Base-by-base conservation (phyloP, 805 yeast species). In the Yarrowia keelungensis region DNA sequence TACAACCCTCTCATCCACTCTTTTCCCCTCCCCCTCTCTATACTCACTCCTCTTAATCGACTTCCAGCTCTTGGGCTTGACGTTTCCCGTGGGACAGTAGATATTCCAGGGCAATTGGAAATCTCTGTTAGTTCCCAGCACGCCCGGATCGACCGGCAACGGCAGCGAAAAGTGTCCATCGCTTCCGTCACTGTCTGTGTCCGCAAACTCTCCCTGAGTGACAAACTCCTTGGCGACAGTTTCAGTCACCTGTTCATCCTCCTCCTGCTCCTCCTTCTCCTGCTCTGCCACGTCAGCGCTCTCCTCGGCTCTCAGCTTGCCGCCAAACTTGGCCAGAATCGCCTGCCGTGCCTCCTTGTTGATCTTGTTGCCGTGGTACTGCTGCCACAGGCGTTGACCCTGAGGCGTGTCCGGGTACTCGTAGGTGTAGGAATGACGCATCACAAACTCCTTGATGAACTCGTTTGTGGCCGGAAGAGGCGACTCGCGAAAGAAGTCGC, bases 91-190 rank as follows among this genome's bases (percentile, higher is more conserved):
- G 3, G 82, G 82, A 69, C 79, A 75, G 68, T 74, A 80, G 2
- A 80, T 71, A 50, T 75, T 72, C 72, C 73, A 80, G 2, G 82
- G 82, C 26, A 80, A 47, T 51, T 72, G 73, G 77, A 80, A 69
- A 70, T 71, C 66, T 69, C 69, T 51, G 59, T 69, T 26, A 72
- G 58, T 49, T 19, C 8, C 38, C 36, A 72, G 9, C 14, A 45
- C 16, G 35, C 54, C 49, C 36, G 41, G 67, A 49, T 54, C 59
- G 22, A 36, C 46, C 5, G 71, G 70, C 26, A 70, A 32, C 12
- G 70, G 61, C 42, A 69, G 56, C 36, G 69, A 42, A 65, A 56
- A 39, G 71, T 71, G 36, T 11, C 56, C 47, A 12, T 47, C 54
- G 11, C 56, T 47, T 8, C 8, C 26, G 38, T 38, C 45, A 7